phyloP scores from a whole-genome alignment of 2,329 filamentous ascomycete genomes.

The Talaromyces sp. region DNA sequence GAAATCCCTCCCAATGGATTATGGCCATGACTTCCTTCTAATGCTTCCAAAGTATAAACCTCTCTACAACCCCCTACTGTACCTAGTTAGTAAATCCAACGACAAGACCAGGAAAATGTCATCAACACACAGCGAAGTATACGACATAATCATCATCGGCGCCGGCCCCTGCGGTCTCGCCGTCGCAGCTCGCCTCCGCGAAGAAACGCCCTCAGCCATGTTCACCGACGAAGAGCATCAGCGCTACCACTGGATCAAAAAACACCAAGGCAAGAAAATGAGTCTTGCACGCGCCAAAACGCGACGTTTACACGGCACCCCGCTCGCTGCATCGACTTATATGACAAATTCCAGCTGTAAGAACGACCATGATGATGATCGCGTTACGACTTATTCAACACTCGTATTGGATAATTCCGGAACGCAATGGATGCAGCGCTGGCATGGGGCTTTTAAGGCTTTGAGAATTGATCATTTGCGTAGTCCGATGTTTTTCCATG shows the following conservation, averaged over 20 bases:
- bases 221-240: constrained; percentile 81
- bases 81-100: too few relatives aligned
- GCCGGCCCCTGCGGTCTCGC: constrained; percentile 71
- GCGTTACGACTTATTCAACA: constrained; percentile 40
- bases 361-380: background rate
- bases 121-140: constrained; percentile 17
- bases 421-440: constrained; percentile 62
- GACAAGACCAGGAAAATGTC: too few relatives aligned
- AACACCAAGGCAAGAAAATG: constrained; percentile 57
- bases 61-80: too few relatives aligned
- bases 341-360: background rate
- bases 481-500: constrained; percentile 78
- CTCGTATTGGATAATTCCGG: constrained; percentile 64
- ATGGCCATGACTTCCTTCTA: too few relatives aligned
- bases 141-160: constrained; percentile 67
- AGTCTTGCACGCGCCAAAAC: constrained; percentile 23
- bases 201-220: constrained; percentile 68
- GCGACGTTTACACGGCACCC: background rate
- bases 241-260: constrained; percentile 72
- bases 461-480: constrained; percentile 67
- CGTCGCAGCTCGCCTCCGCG: constrained; percentile 64
- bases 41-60: too few relatives aligned
- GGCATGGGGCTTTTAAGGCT: constrained; percentile 63
- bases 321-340: background rate
- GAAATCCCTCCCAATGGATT: too few relatives aligned